Percentiles rank a stretch among this genome's conserved stretches.
These are phyloP conservation scores for Bipolaris zeicola DNA, from an alignment of 2,329 filamentous ascomycete species.

Conservation along the genomic window DNA sequence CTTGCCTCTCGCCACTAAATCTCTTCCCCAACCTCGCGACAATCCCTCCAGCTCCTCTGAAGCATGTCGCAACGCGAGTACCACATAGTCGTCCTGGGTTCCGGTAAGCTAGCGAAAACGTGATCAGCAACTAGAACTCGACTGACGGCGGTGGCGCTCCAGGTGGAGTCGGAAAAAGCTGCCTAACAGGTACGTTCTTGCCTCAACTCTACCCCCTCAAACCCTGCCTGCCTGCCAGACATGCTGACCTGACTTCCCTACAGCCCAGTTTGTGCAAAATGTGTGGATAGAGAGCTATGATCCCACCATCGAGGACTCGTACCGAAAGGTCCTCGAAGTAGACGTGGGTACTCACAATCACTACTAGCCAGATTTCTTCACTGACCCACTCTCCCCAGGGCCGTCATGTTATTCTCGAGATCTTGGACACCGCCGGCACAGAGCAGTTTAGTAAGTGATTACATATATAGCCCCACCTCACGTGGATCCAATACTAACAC, in stretches of 20 bases:
- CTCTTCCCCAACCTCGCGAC: constrained; percentile 14
- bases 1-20: constrained; percentile 19
- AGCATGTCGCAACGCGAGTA: constrained; percentile 51
- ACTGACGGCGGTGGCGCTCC: constrained; percentile 40
- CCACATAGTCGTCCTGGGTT: constrained; percentile 52
- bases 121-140: constrained; percentile 20
- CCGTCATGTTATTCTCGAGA: constrained; percentile 86
- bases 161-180: constrained; percentile 93
- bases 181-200: constrained; percentile 73
- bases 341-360: constrained; percentile 68
- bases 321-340: constrained; percentile 69
- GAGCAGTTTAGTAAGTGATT: constrained; percentile 82
- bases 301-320: constrained; percentile 67
- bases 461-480: not conserved
- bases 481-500: constrained; percentile 21
- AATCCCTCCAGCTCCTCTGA: constrained; percentile 16
- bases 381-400: constrained; percentile 59
- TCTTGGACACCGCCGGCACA: constrained; percentile 88
- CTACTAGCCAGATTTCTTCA: not conserved
- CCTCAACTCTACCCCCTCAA: not conserved
- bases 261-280: constrained; percentile 89
- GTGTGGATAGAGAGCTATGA: constrained; percentile 84
- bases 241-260: constrained; percentile 19
- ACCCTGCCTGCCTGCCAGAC: not conserved
- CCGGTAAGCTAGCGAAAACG: constrained; percentile 40